Base-by-base conservation (phyloP, 495 filamentous ascomycete genomes). In the Poronia punctata region DNA sequence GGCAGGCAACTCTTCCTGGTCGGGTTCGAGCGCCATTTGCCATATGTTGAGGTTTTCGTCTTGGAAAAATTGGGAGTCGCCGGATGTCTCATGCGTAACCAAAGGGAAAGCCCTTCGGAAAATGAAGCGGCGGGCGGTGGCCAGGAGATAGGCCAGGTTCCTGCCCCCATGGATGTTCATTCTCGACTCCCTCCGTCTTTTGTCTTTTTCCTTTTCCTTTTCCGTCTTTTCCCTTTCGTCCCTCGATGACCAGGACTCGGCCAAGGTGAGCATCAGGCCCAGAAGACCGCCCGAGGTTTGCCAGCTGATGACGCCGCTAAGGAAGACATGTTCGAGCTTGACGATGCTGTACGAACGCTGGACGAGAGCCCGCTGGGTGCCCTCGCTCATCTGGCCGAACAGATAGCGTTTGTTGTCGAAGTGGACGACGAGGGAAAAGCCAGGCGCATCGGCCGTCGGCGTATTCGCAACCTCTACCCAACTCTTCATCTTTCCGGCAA, bases 371-470 rank as follows among this genome's bases (percentile, higher is more conserved):
- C 92, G 78, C 64, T 96, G 90, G 8, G 82, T 77, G 4, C 92
- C 92, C 61, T 97, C 93, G 8, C 79, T 65, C 7, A 88, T 51
- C 55, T 85, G 81, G 6, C 92, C 92, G 51, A 98, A 80, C n/a
- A 97, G 37, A 57, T 97, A 98, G 30, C 87, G 78, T 54, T 80
- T 79, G 35, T 77, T 69, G 38, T 88, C 83, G 54, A 87, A 88
- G 53, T 86, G 75, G 7, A 97, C 70, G 20, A 84, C 33, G 18
- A 97, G 50, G 12, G 75, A 72, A 17, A 85, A 85, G 27, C 89
- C 93, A 11, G 82, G 81, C 1, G 92, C 93, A 56, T 98, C 92
- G 40, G 81, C 81, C 52, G 92, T 88, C n/a, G 93, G 89, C 18
- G 83, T 83, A 35, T 76, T 82, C 45, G 90, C 52, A 46, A 96